Evolutionary conservation across 495 filamentous ascomycete species (phyloP).

Genomic region (Neurospora sp.): DNA sequence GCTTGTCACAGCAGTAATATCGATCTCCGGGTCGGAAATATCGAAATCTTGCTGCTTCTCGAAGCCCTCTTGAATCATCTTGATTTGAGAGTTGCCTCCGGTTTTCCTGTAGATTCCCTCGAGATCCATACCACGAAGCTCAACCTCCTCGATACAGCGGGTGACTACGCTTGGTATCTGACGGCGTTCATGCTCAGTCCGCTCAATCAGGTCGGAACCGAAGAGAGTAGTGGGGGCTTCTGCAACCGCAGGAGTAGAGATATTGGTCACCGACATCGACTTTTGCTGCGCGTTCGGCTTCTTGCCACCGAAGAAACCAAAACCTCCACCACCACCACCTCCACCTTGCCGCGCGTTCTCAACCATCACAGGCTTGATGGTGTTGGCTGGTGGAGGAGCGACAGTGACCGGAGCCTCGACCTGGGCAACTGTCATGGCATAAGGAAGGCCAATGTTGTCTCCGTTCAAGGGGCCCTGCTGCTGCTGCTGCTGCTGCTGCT

Average conservation of each 20-base stretch:
- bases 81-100: constrained; percentile 78
- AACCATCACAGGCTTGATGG: constrained; percentile 19
- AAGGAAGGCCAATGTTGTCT: constrained; percentile 49
- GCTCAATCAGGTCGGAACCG: constrained; percentile 77
- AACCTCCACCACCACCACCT: constrained; percentile 24
- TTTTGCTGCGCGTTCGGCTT: constrained; percentile 27
- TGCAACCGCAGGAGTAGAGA: constrained; percentile 35
- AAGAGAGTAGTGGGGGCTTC: constrained; percentile 61
- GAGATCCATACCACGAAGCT: constrained; percentile 91
- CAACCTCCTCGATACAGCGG: constrained; percentile 95
- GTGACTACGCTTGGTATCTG: constrained; percentile 84
- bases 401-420: constrained; percentile 34
- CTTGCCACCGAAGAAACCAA: constrained; percentile 62
- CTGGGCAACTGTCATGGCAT: constrained; percentile 46
- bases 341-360: constrained; percentile 47
- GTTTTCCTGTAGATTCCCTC: constrained; percentile 98
- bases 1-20: constrained; percentile 94
- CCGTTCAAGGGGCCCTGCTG: constrained; percentile 34
- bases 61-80: constrained; percentile 80
- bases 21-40: constrained; percentile 84
- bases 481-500: constrained; percentile 26
- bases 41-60: constrained; percentile 76
- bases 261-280: constrained; percentile 45
- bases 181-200: constrained; percentile 81
- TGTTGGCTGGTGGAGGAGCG: constrained; percentile 10